A percentile compares a stretch with the other conserved stretches of the same genome.
These are phyloP conservation scores for Syncephalastrum contaminatum DNA, from an alignment of 371 early-diverging fungal species.

Conservation along the genomic window DNA sequence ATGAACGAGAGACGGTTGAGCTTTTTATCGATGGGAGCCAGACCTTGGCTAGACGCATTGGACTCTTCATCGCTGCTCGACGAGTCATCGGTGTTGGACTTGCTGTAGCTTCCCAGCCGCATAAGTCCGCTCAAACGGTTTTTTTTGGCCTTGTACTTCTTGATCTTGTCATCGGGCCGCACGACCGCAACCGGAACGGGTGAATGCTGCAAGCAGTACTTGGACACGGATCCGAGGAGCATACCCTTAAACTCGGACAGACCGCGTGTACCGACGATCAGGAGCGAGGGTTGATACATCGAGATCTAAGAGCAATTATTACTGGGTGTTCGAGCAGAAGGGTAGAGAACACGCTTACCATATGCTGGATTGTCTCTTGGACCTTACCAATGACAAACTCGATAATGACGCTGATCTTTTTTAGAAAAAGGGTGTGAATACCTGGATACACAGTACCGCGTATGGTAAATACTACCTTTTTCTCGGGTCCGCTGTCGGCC, in stretches of 20 bases:
- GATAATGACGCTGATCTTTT: slow-evolving; percentile 58
- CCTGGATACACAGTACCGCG: not conserved
- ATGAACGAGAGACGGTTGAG: slow-evolving; percentile 31
- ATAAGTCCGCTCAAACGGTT: slow-evolving; percentile 46
- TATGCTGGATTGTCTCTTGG: slow-evolving; percentile 59
- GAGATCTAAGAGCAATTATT: slow-evolving; percentile 33
- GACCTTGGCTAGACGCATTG: too few species aligned
- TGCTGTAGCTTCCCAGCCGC: slow-evolving; percentile 30
- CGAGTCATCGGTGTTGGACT: slow-evolving; percentile 23
- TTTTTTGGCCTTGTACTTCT: slow-evolving; percentile 48
- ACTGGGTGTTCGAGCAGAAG: not conserved
- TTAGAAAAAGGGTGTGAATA: too few species aligned
- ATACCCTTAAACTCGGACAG: slow-evolving; percentile 58
- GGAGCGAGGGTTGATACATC: slow-evolving; percentile 57
- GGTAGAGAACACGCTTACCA: slow-evolving; percentile 35
- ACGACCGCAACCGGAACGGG: slow-evolving; percentile 61
- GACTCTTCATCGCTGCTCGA: slow-evolving; percentile 19
- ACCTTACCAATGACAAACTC: slow-evolving; percentile 64
- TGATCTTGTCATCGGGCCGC: slow-evolving; percentile 51
- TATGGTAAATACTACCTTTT: slow-evolving; percentile 15
- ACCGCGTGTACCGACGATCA: slow-evolving; percentile 61
- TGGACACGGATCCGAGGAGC: slow-evolving; percentile 56
- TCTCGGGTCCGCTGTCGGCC: slow-evolving; percentile 23
- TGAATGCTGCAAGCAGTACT: slow-evolving; percentile 59
- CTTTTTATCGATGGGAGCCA: slow-evolving; percentile 24